phyloP scores from a whole-genome alignment of 345 rosid genomes.

The Eucalyptus regnans region DNA sequence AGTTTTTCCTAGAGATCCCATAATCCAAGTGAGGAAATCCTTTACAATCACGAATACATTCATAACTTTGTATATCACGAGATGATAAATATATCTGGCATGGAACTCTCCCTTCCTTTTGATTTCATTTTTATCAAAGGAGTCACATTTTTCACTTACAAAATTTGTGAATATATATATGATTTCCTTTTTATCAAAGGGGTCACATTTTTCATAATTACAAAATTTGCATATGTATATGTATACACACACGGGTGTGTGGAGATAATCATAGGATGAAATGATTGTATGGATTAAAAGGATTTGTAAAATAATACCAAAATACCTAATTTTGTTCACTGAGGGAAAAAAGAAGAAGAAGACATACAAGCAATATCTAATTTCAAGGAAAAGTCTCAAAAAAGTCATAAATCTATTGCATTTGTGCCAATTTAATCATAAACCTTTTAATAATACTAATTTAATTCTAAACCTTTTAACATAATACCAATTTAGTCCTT shows the following conservation, averaged over 20 bases:
- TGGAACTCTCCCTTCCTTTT: not conserved
- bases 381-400: rapidly evolving
- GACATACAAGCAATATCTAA: not conserved
- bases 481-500: rapidly evolving
- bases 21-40: not conserved
- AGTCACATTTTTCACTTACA: not conserved
- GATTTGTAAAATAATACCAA: not conserved
- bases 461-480: too few relatives aligned
- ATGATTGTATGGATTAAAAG: not conserved
- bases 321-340: not conserved
- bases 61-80: not conserved
- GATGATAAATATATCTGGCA: not conserved
- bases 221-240: too few relatives aligned
- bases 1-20: not conserved
- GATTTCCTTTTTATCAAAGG: too few relatives aligned
- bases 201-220: not conserved
- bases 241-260: too few relatives aligned
- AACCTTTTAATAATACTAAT: rapidly evolving
- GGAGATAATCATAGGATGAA: not conserved
- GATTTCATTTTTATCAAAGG: not conserved
- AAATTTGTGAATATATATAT: too few relatives aligned
- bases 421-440: rapidly evolving
- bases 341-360: not conserved
- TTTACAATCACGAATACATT: not conserved
- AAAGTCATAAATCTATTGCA: rapidly evolving